These are phyloP conservation scores for Aureobasidium pullulans DNA, from an alignment of 2,329 filamentous ascomycete genomes.

Conservation along the genomic window DNA sequence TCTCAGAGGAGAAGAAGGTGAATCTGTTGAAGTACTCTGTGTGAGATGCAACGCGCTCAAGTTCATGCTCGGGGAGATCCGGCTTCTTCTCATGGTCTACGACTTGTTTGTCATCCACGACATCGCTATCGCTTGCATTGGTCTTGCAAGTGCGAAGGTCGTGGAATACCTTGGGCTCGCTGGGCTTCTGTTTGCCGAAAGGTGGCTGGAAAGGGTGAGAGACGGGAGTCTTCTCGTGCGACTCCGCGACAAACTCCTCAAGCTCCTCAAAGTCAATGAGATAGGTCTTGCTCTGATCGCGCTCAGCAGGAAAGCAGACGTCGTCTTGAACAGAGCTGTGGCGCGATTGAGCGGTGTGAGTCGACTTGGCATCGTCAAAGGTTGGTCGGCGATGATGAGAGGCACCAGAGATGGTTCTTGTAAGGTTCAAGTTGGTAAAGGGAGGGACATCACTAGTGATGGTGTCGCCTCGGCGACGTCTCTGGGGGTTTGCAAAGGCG, in stretches of 20 bases:
- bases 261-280: slow-evolving; percentile 89
- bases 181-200: slow-evolving; percentile 22
- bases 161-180: slow-evolving; percentile 45
- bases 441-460: slow-evolving; percentile 50
- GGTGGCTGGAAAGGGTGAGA: slow-evolving; percentile 31
- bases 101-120: slow-evolving; percentile 24
- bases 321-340: slow-evolving; percentile 71
- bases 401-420: slow-evolving; percentile 62
- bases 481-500: slow-evolving; percentile 85
- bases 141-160: slow-evolving; percentile 45
- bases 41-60: slow-evolving; percentile 21
- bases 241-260: slow-evolving; percentile 75
- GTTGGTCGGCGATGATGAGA: slow-evolving; percentile 57
- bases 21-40: slow-evolving; percentile 60
- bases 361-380: slow-evolving; percentile 51
- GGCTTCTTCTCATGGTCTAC: slow-evolving; percentile 31
- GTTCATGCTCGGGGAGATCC: slow-evolving; percentile 22
- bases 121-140: slow-evolving; percentile 25
- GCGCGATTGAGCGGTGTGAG: slow-evolving; percentile 53
- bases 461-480: slow-evolving; percentile 67
- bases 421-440: slow-evolving; percentile 52
- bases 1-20: slow-evolving; percentile 93
- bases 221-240: slow-evolving; percentile 40
- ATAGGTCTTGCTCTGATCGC: slow-evolving; percentile 66
- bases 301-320: slow-evolving; percentile 76